Evolutionary conservation across 2,329 filamentous ascomycete genomes (phyloP), one percentile per base, ranked within the genome.

Genomic region (Graphilbum ipis-grandicollis): DNA sequence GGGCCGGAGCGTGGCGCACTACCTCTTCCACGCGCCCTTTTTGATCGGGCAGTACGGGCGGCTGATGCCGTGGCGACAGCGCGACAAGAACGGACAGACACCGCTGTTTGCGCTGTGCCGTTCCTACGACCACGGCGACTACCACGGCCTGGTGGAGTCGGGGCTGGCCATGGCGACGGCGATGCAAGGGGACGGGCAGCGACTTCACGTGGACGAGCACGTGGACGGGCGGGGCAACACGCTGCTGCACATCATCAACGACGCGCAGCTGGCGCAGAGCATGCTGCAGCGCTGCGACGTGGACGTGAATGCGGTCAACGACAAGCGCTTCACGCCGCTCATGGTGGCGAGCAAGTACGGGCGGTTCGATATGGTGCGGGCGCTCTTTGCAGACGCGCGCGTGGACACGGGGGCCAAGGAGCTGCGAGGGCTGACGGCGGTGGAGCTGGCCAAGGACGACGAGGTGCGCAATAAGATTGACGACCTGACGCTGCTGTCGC

Each of bases 301-400:
- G n/a, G 85, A 98, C 51, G 82, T 88, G 38, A 98, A 98, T 56
- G 86, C 88, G 9, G 80, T 78, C 9, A 98, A 98, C 50, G 86
- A 96, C 48, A 93, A 84, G 58, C 79, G 74, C 34, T 96, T 98
- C 51, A 98, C 92, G 0, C 78, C 90, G 2, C 64, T 98, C 39
- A 98, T 98, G 90, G 80, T 98, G 43, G 88, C 88, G 8, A 96
- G 88, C 67, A 98, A 98, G 55, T 98, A 96, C 51, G 90, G 90
- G 25, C 74, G 90, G 43, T 79, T 93, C 37, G 90, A 96, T 48
- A 83, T 93, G 65, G 88, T 98, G 15, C 70, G 86, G 40, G 76
- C 78, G 9, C 66, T 98, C 6, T 96, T 93, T 54, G 71, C 78
- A 31, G 90, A 98, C 52, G 72, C 83, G 19, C 67, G 92, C 47